Conservation (phyloP, 768 basidiomycete species). For the Clitopilus hobsonii region DNA sequence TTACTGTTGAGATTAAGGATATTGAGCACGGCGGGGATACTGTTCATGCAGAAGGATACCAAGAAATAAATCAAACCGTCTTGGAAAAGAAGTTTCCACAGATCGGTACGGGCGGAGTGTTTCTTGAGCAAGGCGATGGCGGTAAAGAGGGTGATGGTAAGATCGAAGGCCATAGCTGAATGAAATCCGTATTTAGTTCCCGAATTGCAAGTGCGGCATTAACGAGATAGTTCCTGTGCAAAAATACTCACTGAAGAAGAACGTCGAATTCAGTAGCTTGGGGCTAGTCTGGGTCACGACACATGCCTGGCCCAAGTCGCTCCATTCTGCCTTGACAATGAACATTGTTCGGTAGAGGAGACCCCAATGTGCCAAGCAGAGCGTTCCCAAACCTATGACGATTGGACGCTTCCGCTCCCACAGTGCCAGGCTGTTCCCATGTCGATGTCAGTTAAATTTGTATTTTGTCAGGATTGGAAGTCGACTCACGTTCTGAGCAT, state of each 20-base stretch:
- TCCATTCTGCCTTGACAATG: conserved; percentile 55
- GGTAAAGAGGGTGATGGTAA: conserved; percentile 54
- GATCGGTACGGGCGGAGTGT: conserved; percentile 48
- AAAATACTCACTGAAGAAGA: conserved; percentile 61
- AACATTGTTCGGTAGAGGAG: conserved; percentile 69
- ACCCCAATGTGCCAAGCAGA: conserved; percentile 62
- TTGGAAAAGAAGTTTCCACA: conserved; percentile 70
- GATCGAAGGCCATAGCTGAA: conserved; percentile 67
- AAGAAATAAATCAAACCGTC: conserved; percentile 71
- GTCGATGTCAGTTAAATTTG: conserved; percentile 6
- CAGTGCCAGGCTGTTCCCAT: conserved; percentile 49
- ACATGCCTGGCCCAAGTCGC: conserved; percentile 34
- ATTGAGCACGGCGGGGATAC: conserved; percentile 63
- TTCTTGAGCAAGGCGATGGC: conserved; percentile 46
- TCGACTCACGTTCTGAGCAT: conserved; percentile 61
- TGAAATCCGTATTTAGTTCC: background rate
- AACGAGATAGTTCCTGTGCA: background rate
- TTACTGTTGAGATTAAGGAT: conserved; percentile 56
- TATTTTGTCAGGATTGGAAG: background rate
- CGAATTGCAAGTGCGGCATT: background rate
- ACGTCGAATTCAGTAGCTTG: conserved; percentile 54
- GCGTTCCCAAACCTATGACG: conserved; percentile 41
- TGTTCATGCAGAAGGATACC: conserved; percentile 60
- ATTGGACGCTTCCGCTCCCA: conserved; percentile 60
- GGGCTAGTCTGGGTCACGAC: conserved; percentile 50